Conservation (phyloP, 2,329 filamentous ascomycete species). For the Cryphonectria carpinicola region DNA sequence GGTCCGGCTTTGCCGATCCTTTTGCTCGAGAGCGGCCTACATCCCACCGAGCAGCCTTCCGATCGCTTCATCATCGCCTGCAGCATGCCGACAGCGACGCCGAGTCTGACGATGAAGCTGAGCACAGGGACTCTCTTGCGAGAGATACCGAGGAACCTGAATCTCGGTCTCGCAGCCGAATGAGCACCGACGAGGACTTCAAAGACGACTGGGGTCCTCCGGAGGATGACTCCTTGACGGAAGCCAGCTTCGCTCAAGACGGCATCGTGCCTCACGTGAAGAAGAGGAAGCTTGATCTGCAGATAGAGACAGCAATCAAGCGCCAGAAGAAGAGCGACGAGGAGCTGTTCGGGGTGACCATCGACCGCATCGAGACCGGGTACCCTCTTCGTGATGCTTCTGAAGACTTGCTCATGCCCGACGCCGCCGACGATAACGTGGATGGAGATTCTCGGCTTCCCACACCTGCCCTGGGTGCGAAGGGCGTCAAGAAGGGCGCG, state of each 20-base stretch:
- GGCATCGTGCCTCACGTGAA: constrained; percentile 48
- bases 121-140: constrained; percentile 61
- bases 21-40: constrained; percentile 67
- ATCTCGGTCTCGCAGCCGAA: constrained; percentile 77
- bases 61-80: constrained; percentile 81
- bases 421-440: constrained; percentile 52
- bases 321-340: constrained; percentile 80
- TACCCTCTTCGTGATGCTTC: constrained; percentile 51
- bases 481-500: constrained; percentile 59
- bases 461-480: constrained; percentile 49
- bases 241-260: constrained; percentile 72
- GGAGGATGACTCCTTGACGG: constrained; percentile 71
- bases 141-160: constrained; percentile 86
- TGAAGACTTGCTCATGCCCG: constrained; percentile 53
- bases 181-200: constrained; percentile 64
- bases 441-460: constrained; percentile 50
- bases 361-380: constrained; percentile 56
- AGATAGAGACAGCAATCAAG: constrained; percentile 73
- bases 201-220: constrained; percentile 56
- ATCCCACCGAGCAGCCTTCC: constrained; percentile 63
- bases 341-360: constrained; percentile 71
- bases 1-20: constrained; percentile 68
- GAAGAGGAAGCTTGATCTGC: constrained; percentile 76
- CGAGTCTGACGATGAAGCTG: constrained; percentile 85
- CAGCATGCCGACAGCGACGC: constrained; percentile 72